These are phyloP conservation scores for Orbilia javanica DNA, from an alignment of 2,329 filamentous ascomycete genomes.

Conservation along the genomic window DNA sequence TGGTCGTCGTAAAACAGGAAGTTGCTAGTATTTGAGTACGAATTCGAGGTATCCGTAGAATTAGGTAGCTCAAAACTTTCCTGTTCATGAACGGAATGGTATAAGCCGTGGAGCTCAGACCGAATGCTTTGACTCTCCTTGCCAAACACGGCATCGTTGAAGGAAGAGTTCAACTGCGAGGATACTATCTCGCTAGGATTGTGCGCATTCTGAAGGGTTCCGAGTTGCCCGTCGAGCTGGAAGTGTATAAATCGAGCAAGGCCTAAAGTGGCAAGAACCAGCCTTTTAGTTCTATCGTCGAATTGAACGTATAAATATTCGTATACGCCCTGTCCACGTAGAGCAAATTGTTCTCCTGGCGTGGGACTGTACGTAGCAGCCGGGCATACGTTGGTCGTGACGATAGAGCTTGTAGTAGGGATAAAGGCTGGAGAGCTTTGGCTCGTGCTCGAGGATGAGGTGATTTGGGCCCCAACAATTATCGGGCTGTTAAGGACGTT, in stretches of 20 bases:
- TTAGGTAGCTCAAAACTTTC: not conserved
- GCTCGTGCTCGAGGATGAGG: not conserved
- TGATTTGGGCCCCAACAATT: not conserved
- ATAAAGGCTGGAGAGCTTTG: not conserved
- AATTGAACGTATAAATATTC: not conserved
- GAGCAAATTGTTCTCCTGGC: not conserved
- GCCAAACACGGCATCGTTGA: not conserved
- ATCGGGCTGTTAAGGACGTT: not conserved
- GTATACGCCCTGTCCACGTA: not conserved
- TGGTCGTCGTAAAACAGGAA: not conserved
- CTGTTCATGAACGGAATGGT: not conserved
- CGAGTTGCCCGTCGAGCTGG: not conserved
- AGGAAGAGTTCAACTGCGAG: not conserved
- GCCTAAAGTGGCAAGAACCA: not conserved
- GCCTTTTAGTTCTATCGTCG: not conserved
- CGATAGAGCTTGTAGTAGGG: not conserved
- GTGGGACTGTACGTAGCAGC: not conserved
- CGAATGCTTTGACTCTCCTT: not conserved
- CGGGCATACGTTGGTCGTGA: too few species aligned
- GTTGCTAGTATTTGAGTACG: not conserved
- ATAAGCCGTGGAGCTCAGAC: not conserved
- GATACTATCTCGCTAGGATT: not conserved
- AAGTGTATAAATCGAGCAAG: not conserved
- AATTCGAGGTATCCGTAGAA: not conserved
- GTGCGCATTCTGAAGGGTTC: not conserved